phyloP scores from a whole-genome alignment of 257 asterid genomes.

The Gentiana straminea region DNA sequence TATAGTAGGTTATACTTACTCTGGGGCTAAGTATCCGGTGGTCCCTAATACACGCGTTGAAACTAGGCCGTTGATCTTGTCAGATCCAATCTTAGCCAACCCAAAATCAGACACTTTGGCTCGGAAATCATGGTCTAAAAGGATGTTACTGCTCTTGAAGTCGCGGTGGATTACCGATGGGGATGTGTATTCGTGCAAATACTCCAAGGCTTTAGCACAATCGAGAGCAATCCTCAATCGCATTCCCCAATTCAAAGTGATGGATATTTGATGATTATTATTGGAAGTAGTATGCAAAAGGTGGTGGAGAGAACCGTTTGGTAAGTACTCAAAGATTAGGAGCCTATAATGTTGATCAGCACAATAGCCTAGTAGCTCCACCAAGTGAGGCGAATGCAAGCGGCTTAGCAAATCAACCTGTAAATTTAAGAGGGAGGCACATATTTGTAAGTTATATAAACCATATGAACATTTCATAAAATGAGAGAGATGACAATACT shows the following conservation, averaged over 20 bases:
- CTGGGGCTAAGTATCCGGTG: slow-evolving; percentile 82
- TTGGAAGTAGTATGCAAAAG: slow-evolving; percentile 36
- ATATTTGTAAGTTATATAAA: too few relatives aligned
- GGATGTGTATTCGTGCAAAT: slow-evolving; percentile 53
- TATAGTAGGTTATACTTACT: slow-evolving; percentile 30
- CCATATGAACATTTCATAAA: slow-evolving; percentile 7
- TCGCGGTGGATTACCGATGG: slow-evolving; percentile 76
- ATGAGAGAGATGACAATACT: slow-evolving; percentile 6
- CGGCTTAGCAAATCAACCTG: slow-evolving; percentile 75
- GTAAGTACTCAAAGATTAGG: slow-evolving; percentile 56
- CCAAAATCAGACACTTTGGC: slow-evolving; percentile 75
- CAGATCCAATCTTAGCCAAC: slow-evolving; percentile 63
- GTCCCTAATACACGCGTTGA: slow-evolving; percentile 77
- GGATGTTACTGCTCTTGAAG: slow-evolving; percentile 59
- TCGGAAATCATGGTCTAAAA: slow-evolving; percentile 45
- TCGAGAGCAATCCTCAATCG: slow-evolving; percentile 59
- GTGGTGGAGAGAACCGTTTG: slow-evolving; percentile 42
- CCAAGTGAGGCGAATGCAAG: slow-evolving; percentile 44
- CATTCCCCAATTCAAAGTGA: slow-evolving; percentile 41
- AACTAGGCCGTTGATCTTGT: slow-evolving; percentile 59
- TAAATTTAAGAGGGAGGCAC: neutral
- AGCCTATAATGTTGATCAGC: slow-evolving; percentile 73
- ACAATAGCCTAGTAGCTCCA: slow-evolving; percentile 66
- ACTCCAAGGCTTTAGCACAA: slow-evolving; percentile 66
- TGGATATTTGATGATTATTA: neutral